Conservation (phyloP, 495 filamentous ascomycete genomes). For the Aspergillus kassunensis region DNA sequence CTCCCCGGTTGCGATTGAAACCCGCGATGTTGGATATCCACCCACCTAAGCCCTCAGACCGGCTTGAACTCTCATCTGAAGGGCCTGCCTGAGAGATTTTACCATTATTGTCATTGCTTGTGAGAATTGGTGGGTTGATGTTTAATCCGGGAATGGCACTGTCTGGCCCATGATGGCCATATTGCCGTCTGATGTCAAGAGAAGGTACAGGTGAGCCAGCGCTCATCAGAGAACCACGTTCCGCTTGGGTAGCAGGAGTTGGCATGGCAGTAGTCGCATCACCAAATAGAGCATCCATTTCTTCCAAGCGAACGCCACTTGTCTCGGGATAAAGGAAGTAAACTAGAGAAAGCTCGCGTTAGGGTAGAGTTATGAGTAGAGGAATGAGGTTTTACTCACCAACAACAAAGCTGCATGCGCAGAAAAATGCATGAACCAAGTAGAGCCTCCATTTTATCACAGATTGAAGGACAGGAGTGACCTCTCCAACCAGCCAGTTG, state of each 20-base stretch:
- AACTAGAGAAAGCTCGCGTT: conserved; percentile 53
- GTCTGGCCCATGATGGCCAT: conserved; percentile 48
- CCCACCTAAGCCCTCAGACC: conserved; percentile 58
- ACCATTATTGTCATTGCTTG: conserved; percentile 40
- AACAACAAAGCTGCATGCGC: conserved; percentile 90
- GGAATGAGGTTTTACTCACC: conserved; percentile 56
- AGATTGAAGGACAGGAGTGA: conserved; percentile 90
- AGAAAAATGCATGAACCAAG: conserved; percentile 94
- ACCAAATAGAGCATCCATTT: conserved; percentile 90
- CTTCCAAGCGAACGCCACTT: conserved; percentile 87
- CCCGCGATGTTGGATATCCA: conserved; percentile 68
- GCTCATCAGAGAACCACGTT: conserved; percentile 71
- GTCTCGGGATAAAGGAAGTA: conserved; percentile 98
- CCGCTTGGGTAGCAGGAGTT: conserved; percentile 63
- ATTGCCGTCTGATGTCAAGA: conserved; percentile 63
- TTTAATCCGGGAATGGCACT: conserved; percentile 68
- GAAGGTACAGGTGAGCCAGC: conserved; percentile 71
- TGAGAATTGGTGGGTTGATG: conserved; percentile 61
- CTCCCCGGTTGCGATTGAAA: conserved; percentile 51
- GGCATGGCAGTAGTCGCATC: conserved; percentile 79
- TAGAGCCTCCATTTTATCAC: conserved; percentile 91
- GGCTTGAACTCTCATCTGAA: conserved; percentile 27
- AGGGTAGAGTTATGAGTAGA: background rate
- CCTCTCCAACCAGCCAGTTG: conserved; percentile 93
- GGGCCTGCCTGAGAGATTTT: conserved; percentile 38